Percentiles rank a stretch among this genome's conserved stretches.
Conservation (phyloP, 1,284 basidiomycete species). For the Sanghuangporus weigelae region DNA sequence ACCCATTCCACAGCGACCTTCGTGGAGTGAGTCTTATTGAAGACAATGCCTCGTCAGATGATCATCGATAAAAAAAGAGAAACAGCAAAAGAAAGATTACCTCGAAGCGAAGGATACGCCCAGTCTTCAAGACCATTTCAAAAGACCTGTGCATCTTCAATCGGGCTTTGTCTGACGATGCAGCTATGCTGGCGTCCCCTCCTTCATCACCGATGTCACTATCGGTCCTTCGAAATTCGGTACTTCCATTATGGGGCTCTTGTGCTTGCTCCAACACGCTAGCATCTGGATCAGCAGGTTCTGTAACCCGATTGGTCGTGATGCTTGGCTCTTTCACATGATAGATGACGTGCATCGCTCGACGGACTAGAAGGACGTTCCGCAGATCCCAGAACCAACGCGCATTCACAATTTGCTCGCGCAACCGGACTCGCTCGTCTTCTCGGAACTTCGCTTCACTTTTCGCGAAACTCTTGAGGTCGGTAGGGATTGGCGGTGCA, state of each 20-base stretch:
- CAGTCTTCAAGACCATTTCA: slow-evolving; percentile 68
- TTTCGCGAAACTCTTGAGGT: slow-evolving; percentile 24
- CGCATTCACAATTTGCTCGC: slow-evolving; percentile 60
- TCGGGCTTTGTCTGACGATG: slow-evolving; percentile 38
- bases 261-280: slow-evolving; percentile 21
- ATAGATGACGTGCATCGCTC: slow-evolving; percentile 49
- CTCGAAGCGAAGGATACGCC: slow-evolving; percentile 71
- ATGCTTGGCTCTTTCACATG: slow-evolving; percentile 17
- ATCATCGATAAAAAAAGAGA: neutral
- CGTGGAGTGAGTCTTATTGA: slow-evolving; percentile 53
- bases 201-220: slow-evolving; percentile 60
- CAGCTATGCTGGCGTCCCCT: slow-evolving; percentile 54
- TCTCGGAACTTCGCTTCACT: slow-evolving; percentile 35
- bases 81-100: slow-evolving; percentile 32
- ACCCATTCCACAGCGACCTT: slow-evolving; percentile 75
- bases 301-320: slow-evolving; percentile 18
- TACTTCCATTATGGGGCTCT: slow-evolving; percentile 36
- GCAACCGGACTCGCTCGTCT: slow-evolving; percentile 56
- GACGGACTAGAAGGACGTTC: slow-evolving; percentile 55
- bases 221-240: slow-evolving; percentile 32
- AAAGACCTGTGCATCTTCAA: slow-evolving; percentile 67
- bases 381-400: slow-evolving; percentile 66
- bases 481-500: slow-evolving; percentile 65
- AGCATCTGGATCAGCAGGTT: slow-evolving; percentile 24
- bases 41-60: neutral